Percentiles rank a stretch among this genome's conserved stretches.
Evolutionary conservation across 495 filamentous ascomycete genomes (phyloP).

Genomic region (Tuber microsphaerosporum): DNA sequence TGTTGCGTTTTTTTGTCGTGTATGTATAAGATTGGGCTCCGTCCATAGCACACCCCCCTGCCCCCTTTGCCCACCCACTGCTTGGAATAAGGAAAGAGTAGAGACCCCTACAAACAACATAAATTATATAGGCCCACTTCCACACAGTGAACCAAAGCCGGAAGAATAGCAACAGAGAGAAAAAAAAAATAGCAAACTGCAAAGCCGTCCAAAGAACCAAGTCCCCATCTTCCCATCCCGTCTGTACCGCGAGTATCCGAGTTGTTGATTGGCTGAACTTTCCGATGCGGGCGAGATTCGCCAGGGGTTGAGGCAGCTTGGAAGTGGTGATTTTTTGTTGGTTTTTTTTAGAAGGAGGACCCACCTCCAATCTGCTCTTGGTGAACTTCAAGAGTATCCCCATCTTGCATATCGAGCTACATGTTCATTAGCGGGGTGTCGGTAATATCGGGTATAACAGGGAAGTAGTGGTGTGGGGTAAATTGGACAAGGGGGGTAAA

Average conservation of each 20-base stretch:
- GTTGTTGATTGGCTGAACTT: conserved; percentile 1
- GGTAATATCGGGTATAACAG: conserved; percentile 9
- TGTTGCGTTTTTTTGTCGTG: conserved; percentile 25
- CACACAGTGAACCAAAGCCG: conserved; percentile 12
- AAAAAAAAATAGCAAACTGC: conserved; percentile 34
- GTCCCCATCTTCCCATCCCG: not conserved
- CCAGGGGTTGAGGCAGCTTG: conserved; percentile 11
- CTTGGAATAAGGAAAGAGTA: conserved; percentile 6
- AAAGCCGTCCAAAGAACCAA: conserved; percentile 13
- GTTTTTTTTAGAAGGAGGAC: conserved; percentile 38
- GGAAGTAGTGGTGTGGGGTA: not conserved
- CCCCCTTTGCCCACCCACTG: conserved; percentile 3
- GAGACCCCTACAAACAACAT: conserved; percentile 7
- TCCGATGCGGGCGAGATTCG: conserved; percentile 17
- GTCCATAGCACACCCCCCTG: conserved; percentile 6
- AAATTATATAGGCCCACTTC: not conserved
- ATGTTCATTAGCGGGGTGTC: not conserved
- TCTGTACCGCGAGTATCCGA: conserved; percentile 1
- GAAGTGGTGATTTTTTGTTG: not conserved
- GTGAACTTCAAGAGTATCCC: conserved; percentile 94
- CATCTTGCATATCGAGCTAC: conserved; percentile 94
- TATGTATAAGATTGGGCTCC: conserved; percentile 10
- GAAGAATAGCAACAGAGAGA: conserved; percentile 15
- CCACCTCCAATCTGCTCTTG: conserved; percentile 89
- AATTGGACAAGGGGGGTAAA: not conserved